These are phyloP conservation scores for Selaginella tamariscina DNA, from an alignment of 75 land plant species.

Conservation along the genomic window DNA sequence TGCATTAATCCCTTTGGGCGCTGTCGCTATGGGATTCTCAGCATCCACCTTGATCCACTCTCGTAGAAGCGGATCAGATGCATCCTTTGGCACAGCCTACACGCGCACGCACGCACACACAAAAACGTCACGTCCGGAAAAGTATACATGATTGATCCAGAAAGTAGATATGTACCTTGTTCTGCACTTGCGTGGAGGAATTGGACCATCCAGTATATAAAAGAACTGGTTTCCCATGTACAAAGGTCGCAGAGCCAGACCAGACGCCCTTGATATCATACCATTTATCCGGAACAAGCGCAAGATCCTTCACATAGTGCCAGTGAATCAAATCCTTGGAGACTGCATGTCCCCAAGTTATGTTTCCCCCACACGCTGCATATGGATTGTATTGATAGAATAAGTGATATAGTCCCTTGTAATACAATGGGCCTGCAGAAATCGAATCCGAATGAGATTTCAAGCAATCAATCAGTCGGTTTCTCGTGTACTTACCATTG, in stretches of 20 bases:
- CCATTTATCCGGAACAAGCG: slow-evolving; percentile 9
- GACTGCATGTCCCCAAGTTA: slow-evolving; percentile 10
- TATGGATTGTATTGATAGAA: slow-evolving; percentile 9
- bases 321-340: neutral
- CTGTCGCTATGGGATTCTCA: slow-evolving; percentile 43
- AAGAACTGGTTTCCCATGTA: slow-evolving; percentile 16
- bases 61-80: slow-evolving; percentile 42
- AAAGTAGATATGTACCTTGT: no score
- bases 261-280: slow-evolving; percentile 28
- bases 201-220: slow-evolving; percentile 18
- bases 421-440: neutral
- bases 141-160: no score
- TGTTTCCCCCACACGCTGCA: neutral
- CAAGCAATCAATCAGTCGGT: neutral
- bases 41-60: slow-evolving; percentile 43
- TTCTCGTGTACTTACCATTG: neutral
- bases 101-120: no score
- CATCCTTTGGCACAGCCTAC: slow-evolving; percentile 38
- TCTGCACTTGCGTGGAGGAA: slow-evolving; percentile 3
- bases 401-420: slow-evolving; percentile 4
- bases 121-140: no score
- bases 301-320: slow-evolving; percentile 3
- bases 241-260: slow-evolving; percentile 9
- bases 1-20: slow-evolving; percentile 25
- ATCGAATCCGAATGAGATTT: neutral